A percentile compares a stretch with the other conserved stretches of the same genome.
These are phyloP conservation scores for Gossypium gossypioides DNA, from an alignment of 441 rosid species.

Conservation along the genomic window DNA sequence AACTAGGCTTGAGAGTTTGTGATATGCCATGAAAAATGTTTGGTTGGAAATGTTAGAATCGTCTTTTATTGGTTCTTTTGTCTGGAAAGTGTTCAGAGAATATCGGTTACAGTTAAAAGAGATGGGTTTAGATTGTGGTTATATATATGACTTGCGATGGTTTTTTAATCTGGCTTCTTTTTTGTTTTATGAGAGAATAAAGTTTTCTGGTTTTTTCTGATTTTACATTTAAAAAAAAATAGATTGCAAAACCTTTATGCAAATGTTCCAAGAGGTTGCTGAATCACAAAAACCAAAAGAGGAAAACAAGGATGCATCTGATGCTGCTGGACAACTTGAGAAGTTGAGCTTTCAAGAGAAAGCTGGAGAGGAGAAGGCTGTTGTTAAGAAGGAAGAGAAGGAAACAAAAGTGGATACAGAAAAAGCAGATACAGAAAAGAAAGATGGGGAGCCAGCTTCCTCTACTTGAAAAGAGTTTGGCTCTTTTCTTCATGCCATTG, in stretches of 20 bases:
- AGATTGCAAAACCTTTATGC: constrained; percentile 81
- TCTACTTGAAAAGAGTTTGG: constrained; percentile 30
- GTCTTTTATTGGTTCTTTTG: not conserved
- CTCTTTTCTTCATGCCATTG: constrained; percentile 2
- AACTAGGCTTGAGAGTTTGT: not conserved
- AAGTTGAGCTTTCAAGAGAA: constrained; percentile 46
- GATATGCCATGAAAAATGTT: not conserved
- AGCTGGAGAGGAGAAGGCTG: constrained; percentile 27
- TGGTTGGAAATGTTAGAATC: not conserved
- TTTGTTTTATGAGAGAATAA: not conserved
- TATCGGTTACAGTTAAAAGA: not conserved
- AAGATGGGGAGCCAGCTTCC: constrained; percentile 33
- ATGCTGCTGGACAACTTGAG: constrained; percentile 58
- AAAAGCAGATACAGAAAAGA: constrained; percentile 35
- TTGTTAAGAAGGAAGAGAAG: constrained; percentile 25
- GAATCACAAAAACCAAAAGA: constrained; percentile 49
- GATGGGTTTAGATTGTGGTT: not conserved
- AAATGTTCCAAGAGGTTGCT: constrained; percentile 56
- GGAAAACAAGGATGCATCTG: constrained; percentile 59
- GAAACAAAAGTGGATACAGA: constrained; percentile 25
- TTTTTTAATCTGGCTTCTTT: not conserved
- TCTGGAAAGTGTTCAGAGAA: not conserved
- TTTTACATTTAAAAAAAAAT: constrained; percentile 15
- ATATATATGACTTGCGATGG: not conserved
- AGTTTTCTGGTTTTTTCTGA: not conserved